Evolutionary conservation across 108 stramenopile genomes (phyloP).

Genomic region (Skeletonema costatum): DNA sequence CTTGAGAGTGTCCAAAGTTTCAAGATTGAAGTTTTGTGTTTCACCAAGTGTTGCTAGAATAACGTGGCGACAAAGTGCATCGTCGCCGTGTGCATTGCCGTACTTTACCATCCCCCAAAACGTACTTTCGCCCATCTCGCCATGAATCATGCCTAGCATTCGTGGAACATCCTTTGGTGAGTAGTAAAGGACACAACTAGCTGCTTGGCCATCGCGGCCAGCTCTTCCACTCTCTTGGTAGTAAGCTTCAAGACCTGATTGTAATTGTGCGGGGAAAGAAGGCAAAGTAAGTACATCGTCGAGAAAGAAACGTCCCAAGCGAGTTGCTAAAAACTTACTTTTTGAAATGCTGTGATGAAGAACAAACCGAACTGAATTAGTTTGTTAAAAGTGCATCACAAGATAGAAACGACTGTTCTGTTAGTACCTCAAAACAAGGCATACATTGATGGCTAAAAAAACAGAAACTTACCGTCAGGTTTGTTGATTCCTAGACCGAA

Average conservation of each 20-base stretch:
- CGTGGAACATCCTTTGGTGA: slow-evolving; percentile 74
- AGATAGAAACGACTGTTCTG: too few relatives aligned
- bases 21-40: slow-evolving; percentile 24
- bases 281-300: background rate
- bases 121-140: slow-evolving; percentile 47
- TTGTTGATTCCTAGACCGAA: slow-evolving; percentile 98
- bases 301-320: background rate
- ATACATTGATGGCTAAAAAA: too few relatives aligned
- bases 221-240: slow-evolving; percentile 96
- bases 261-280: background rate
- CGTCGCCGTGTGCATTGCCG: slow-evolving; percentile 69
- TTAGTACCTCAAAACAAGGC: too few relatives aligned
- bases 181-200: slow-evolving; percentile 89
- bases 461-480: slow-evolving; percentile 37
- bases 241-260: slow-evolving; percentile 79
- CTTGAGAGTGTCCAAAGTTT: slow-evolving; percentile 16
- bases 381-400: too few relatives aligned
- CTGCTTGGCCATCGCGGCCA: slow-evolving; percentile 89
- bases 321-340: slow-evolving; percentile 28
- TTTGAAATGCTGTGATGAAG: slow-evolving; percentile 87
- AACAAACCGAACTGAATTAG: slow-evolving; percentile 66
- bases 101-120: slow-evolving; percentile 81
- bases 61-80: slow-evolving; percentile 65
- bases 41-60: slow-evolving; percentile 77
- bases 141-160: slow-evolving; percentile 75